Evolutionary conservation across 116 monocot species (phyloP).

Genomic region (Dioscorea cayenensis): DNA sequence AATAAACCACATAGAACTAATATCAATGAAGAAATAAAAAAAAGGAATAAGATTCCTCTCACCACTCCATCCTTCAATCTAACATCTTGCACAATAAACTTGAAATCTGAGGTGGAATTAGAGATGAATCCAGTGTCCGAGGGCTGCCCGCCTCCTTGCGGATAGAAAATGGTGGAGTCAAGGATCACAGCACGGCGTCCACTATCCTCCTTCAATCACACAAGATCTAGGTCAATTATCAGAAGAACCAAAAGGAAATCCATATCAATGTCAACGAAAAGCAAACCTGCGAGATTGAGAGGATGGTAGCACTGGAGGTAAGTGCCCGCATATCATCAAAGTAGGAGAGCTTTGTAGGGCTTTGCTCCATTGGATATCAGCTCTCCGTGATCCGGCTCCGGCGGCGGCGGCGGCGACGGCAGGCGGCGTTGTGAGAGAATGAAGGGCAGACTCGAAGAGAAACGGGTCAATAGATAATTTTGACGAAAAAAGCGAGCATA

Average conservation of each 20-base stretch:
- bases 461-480: too few species aligned
- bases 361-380: background rate
- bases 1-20: background rate
- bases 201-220: conserved; percentile 28
- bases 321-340: conserved; percentile 58
- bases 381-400: too few species aligned
- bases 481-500: too few species aligned
- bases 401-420: too few species aligned
- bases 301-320: conserved; percentile 33
- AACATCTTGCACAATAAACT: conserved; percentile 67
- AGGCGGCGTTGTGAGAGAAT: too few species aligned
- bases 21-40: background rate
- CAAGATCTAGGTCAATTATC: background rate
- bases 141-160: conserved; percentile 87
- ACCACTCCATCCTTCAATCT: conserved; percentile 59
- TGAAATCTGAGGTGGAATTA: conserved; percentile 13
- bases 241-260: background rate
- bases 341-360: conserved; percentile 47
- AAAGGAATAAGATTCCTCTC: conserved; percentile 8
- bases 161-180: conserved; percentile 73
- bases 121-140: conserved; percentile 51
- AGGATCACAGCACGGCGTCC: conserved; percentile 45
- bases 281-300: conserved; percentile 34
- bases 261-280: background rate
- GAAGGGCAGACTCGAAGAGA: too few species aligned